Evolutionary conservation across 148 eudicot genomes (phyloP), one percentile per base, ranked within the genome.

Genomic region (Simmondsia chinensis): DNA sequence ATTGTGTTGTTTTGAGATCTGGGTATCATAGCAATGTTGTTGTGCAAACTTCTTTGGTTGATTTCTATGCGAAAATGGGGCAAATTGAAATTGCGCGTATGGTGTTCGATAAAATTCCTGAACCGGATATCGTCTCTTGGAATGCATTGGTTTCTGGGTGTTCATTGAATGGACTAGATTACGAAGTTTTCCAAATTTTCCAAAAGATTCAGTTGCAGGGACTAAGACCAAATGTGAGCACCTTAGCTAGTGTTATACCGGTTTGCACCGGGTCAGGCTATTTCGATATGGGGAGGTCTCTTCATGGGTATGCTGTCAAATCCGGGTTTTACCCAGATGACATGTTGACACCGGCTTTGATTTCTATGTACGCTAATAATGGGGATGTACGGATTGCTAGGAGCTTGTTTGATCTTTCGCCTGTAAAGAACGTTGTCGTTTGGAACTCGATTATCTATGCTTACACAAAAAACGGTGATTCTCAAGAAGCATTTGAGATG

Each of bases 141-240:
- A 83, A 70, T 50, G 80, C 94, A 2, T 61, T 83, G 70, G 68
- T 83, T 51, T 70, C 76, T 9, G 87, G 87, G 21, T 79, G 60
- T 61, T 71, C 70, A 13, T 49, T 40, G 43, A 76, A 73, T 48
- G 81, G 79, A 2, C 39, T 58, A 15, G 71, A 76, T 66, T 21
- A 39, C 18, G 72, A 76, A 45, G 87, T 56, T 3, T 33, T 79
- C 50, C 39, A 41, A 25, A 56, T 66, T 53, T 63, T 71, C n/a
- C 10, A 4, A 15, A 33, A 59, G 43, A 58, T 71, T 21, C 37
- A 53, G 58, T 52, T n/a, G 23, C 35, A 39, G 39, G 74, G 70
- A 33, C 43, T 73, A 43, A 65, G 52, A 52, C 81, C 79, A 36
- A 63, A 69, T 66, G 79, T 69, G 21, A 47, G 66, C 32, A 83